Conservation (phyloP, 176 grass and related monocot species). For the Ananas comosus region DNA sequence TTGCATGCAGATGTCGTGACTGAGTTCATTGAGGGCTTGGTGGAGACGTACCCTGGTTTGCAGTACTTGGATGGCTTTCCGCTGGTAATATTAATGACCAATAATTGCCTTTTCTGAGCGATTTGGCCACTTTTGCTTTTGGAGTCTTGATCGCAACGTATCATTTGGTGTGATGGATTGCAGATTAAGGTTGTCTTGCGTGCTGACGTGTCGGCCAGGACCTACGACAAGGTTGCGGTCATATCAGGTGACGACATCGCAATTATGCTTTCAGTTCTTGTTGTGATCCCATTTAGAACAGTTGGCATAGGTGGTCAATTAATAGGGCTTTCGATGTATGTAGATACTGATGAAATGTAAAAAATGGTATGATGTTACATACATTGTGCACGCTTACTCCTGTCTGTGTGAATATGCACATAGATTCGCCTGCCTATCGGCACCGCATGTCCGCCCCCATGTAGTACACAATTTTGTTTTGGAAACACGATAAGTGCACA, state of each 20-base stretch:
- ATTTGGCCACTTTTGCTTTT: neutral
- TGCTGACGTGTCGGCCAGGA: conserved; percentile 53
- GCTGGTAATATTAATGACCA: conserved; percentile 39
- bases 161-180: conserved; percentile 12
- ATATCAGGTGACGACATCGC: conserved; percentile 52
- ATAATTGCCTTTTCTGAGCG: conserved; percentile 11
- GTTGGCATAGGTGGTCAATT: neutral
- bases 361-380: no score
- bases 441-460: no score
- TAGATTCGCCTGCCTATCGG: no score
- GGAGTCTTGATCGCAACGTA: conserved; percentile 16
- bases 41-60: conserved; percentile 91
- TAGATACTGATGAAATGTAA: neutral
- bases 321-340: neutral
- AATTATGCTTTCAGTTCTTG: conserved; percentile 5
- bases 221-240: conserved; percentile 82
- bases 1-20: conserved; percentile 70
- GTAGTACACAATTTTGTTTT: no score
- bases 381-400: no score
- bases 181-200: conserved; percentile 99
- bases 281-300: conserved; percentile 2
- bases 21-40: conserved; percentile 95
- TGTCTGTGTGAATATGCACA: no score
- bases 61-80: conserved; percentile 94
- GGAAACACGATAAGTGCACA: no score